Conservation (phyloP, 148 eudicot genomes). For the Rhododendron henanense region DNA sequence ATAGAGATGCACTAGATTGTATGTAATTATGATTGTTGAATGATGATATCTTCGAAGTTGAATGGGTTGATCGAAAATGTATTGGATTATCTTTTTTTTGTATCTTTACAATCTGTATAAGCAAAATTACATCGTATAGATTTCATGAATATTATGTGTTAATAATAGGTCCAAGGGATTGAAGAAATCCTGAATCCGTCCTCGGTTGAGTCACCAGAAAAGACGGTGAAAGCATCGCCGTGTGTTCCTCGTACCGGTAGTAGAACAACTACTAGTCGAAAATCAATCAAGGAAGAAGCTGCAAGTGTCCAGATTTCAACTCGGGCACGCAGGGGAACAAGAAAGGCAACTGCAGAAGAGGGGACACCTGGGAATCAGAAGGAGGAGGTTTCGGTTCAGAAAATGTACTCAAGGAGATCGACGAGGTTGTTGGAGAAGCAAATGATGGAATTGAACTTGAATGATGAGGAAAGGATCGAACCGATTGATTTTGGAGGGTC, state of each 20-base stretch:
- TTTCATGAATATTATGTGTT: conserved; percentile 3
- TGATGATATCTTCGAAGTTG: background rate
- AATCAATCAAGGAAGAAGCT: conserved; percentile 11
- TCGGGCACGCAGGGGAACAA: conserved; percentile 29
- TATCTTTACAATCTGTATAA: background rate
- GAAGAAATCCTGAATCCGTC: conserved; percentile 48
- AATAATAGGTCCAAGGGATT: conserved; percentile 66
- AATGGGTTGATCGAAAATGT: background rate
- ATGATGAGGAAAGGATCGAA: conserved; percentile 11
- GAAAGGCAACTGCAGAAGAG: conserved; percentile 22
- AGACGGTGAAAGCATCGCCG: conserved; percentile 26
- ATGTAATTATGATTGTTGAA: background rate
- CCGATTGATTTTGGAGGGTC: background rate
- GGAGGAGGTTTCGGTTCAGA: conserved; percentile 26
- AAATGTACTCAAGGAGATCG: conserved; percentile 38
- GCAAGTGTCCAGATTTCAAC: conserved; percentile 26
- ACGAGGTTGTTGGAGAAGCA: conserved; percentile 42
- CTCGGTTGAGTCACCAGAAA: conserved; percentile 45
- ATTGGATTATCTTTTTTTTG: background rate
- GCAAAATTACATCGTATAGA: no score
- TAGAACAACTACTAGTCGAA: conserved; percentile 34
- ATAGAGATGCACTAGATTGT: no score
- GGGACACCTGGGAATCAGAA: conserved; percentile 10
- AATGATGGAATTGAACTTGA: conserved; percentile 17
- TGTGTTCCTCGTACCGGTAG: conserved; percentile 25